Percentiles rank a stretch among this genome's conserved stretches.
Conservation (phyloP, 805 yeast genomes). For the Schizosaccharomyces lindneri region DNA sequence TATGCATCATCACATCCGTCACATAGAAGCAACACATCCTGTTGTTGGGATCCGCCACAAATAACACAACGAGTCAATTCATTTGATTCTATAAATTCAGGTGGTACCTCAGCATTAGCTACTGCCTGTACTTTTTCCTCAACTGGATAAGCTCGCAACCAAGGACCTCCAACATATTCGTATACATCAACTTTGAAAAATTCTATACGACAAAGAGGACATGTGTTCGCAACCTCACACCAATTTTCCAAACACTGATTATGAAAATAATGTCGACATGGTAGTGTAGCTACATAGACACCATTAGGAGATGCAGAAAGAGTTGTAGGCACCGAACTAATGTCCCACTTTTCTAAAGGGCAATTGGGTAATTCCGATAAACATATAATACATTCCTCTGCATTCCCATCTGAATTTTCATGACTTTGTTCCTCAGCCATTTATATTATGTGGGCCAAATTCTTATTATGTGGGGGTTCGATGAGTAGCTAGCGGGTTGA, state of each 20-base stretch:
- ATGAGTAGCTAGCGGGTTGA: no score
- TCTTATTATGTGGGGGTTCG: no score
- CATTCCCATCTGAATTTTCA: not conserved
- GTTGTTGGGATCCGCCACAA: conserved; percentile 11
- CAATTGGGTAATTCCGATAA: not conserved
- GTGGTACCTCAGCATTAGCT: not conserved
- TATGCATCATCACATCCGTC: conserved; percentile 14
- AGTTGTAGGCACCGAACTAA: not conserved
- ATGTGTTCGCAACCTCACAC: not conserved
- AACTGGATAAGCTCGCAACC: not conserved
- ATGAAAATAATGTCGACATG: not conserved
- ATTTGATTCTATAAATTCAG: not conserved
- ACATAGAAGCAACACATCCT: conserved; percentile 12
- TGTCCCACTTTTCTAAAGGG: not conserved
- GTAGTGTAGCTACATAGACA: not conserved
- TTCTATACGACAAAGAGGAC: not conserved
- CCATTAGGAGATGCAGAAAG: not conserved
- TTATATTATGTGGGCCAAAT: not conserved
- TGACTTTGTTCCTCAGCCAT: not conserved
- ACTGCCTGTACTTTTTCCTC: not conserved
- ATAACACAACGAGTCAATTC: conserved; percentile 10
- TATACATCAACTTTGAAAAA: not conserved
- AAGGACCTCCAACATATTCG: not conserved
- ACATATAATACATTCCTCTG: not conserved
- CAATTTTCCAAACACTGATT: not conserved